Evolutionary conservation across 768 basidiomycete species (phyloP).

Genomic region (Agaricus sinodeliciosus): DNA sequence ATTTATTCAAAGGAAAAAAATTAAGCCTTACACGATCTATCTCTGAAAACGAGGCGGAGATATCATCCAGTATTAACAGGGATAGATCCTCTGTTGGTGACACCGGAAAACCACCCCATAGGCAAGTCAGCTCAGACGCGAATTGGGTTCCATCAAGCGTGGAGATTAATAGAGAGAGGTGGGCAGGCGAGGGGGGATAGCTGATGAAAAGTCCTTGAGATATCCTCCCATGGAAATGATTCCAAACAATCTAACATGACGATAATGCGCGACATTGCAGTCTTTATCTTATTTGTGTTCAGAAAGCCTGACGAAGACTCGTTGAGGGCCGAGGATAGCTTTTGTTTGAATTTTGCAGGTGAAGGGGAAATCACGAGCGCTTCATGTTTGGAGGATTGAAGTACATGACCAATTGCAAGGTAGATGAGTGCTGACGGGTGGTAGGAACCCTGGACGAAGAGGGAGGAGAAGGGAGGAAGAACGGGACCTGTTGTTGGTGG

Average conservation of each 20-base stretch:
- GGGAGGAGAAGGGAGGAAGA: conserved; percentile 48
- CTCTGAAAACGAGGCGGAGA: conserved; percentile 44
- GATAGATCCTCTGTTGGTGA: conserved; percentile 15
- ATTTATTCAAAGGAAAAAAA: conserved; percentile 3
- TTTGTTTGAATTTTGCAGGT: conserved; percentile 31
- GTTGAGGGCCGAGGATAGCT: conserved; percentile 35
- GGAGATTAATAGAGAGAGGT: conserved; percentile 47
- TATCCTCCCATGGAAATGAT: conserved; percentile 9
- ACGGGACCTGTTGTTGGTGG: conserved; percentile 27
- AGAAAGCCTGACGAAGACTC: conserved; percentile 47
- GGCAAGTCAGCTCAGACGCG: neutral
- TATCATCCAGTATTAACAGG: conserved; percentile 56
- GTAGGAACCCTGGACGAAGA: conserved; percentile 60
- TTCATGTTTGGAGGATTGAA: conserved; percentile 23
- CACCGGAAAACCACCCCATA: conserved; percentile 3
- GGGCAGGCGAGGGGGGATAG: conserved; percentile 57
- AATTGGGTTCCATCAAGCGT: conserved; percentile 25
- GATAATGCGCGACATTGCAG: conserved; percentile 35
- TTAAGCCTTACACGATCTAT: conserved; percentile 5
- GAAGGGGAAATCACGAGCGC: conserved; percentile 52
- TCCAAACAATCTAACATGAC: conserved; percentile 44
- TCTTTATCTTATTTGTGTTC: conserved; percentile 29
- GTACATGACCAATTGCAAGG: conserved; percentile 46
- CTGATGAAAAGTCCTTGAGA: conserved; percentile 26
- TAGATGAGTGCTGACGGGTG: conserved; percentile 67